phyloP scores from a whole-genome alignment of 2,329 filamentous ascomycete genomes.

The Sclerotinia minor region DNA sequence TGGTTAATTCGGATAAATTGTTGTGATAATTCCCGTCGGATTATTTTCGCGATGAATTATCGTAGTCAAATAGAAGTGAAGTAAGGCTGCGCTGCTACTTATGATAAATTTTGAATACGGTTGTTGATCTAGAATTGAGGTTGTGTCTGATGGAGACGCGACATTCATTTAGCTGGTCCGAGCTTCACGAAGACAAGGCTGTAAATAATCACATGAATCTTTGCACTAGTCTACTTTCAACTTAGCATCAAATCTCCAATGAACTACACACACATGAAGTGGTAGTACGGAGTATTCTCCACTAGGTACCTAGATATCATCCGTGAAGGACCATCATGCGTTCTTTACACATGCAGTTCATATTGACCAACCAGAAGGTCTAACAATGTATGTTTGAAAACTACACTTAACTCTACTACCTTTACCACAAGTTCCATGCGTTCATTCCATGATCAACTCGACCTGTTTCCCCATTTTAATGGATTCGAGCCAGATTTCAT shows the following conservation, averaged over 20 bases:
- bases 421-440: too few relatives aligned
- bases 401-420: too few relatives aligned
- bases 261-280: background rate
- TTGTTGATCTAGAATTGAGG: constrained; percentile 20
- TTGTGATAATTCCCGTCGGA: background rate
- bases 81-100: background rate
- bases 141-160: constrained; percentile 11
- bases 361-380: background rate
- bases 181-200: constrained; percentile 13
- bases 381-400: background rate
- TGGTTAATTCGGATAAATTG: background rate
- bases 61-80: background rate
- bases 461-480: too few relatives aligned
- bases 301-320: background rate
- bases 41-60: background rate
- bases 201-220: background rate
- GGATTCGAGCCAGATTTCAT: too few relatives aligned
- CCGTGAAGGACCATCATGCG: background rate
- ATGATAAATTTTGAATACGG: background rate
- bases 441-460: too few relatives aligned
- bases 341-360: background rate
- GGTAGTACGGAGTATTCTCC: background rate
- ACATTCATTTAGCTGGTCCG: background rate
- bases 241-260: background rate
- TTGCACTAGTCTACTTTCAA: background rate